phyloP scores from a whole-genome alignment of 202 grass and related monocot species.

The Cymbopogon flexuosus region DNA sequence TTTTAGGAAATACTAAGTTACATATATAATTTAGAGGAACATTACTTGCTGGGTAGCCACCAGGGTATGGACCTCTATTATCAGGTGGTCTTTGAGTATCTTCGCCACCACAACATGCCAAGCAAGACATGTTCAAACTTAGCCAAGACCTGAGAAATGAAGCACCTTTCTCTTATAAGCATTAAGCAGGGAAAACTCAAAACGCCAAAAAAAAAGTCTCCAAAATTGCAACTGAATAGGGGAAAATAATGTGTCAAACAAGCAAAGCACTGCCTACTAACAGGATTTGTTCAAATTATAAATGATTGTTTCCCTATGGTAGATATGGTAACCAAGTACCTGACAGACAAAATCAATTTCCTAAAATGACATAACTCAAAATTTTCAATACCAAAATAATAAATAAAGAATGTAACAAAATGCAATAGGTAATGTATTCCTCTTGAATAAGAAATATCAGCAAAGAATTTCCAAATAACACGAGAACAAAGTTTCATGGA shows the following conservation, averaged over 20 bases:
- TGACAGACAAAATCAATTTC: neutral
- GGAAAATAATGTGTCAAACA: neutral
- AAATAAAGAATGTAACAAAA: neutral
- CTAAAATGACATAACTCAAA: neutral
- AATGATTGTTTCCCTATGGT: neutral
- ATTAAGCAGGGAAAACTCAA: neutral
- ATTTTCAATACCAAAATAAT: neutral
- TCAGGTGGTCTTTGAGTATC: constrained; percentile 39
- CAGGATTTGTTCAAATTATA: neutral
- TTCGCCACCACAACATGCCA: constrained; percentile 41
- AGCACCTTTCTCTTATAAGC: neutral
- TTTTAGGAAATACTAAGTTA: neutral
- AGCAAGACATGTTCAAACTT: constrained; percentile 40
- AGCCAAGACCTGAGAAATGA: constrained; percentile 2
- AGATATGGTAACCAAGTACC: neutral
- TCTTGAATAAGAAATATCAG: neutral
- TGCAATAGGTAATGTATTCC: neutral
- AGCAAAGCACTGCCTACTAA: neutral
- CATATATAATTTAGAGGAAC: neutral
- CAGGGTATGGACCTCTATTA: constrained; percentile 33
- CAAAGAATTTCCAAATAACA: neutral
- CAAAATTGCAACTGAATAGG: neutral
- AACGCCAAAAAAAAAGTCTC: neutral
- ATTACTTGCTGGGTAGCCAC: constrained; percentile 43
- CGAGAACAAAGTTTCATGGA: constrained; percentile 7